Base-by-base conservation (phyloP, 345 rosid genomes). In the rapeseed (Brassica napus) region DNA sequence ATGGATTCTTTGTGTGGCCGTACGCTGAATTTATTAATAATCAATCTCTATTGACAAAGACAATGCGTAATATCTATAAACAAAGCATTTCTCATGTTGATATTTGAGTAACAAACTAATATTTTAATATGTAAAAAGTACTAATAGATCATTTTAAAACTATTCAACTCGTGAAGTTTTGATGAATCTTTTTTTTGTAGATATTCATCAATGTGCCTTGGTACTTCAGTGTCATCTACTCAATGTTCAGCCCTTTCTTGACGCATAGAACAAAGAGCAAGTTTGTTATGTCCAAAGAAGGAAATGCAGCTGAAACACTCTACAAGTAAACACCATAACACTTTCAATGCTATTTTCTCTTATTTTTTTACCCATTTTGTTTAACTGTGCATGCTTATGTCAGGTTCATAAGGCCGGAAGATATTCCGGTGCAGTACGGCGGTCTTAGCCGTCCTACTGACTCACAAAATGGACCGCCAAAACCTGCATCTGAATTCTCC, bases 191-290 rank as follows among this genome's bases (percentile, higher is more conserved):
- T 7, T 31, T 23, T 49, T 26, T 73, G 2, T 77, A 95, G 99
- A 93, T 95, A 72, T 95, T 95, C 83, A 80, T 95, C 88, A 95
- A 95, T 66, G 99, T 95, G 31, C 99, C 99, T 2, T 95, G 99
- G 99, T 93, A 91, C 93, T 95, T 95, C 75, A 91, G 93, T 77
- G 64, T 87, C 55, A 66, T 95, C 81, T 95, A 88, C 71, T 91
- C 98, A 11, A 83, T 95, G 97, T 86, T 93, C 76, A 93, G 94
- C 72, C 99, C 99, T 0, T 91, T 95, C 84, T 57, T 95, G 65
- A 95, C 99, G 47, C 99, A 93, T 65, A 82, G 99, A 70, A 96
- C 99, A 18, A 96, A 92, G 92, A 93, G 92, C 91, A 96, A 96
- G 84, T 93, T 93, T 78, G 92, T 96, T 7, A 87, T 96, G 79